Conservation (phyloP, 768 basidiomycete species). For the Neoboletus subvelutipes region DNA sequence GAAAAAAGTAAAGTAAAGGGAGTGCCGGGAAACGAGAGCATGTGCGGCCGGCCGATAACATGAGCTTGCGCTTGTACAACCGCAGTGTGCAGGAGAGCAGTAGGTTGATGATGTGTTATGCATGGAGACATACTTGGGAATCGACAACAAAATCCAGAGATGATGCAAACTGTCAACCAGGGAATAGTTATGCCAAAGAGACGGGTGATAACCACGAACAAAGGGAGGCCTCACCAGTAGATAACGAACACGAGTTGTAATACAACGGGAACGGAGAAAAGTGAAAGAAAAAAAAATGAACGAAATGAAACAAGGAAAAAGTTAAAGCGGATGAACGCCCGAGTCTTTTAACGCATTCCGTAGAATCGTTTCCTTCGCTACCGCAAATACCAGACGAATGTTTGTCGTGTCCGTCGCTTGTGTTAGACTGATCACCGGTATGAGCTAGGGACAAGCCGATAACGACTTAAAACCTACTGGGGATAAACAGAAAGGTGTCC, state of each 20-base stretch:
- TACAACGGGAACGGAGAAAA: constrained; percentile 2
- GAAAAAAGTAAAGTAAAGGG: no score
- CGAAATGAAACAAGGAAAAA: not conserved
- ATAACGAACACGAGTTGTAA: constrained; percentile 22
- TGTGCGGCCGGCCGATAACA: not conserved
- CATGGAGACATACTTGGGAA: constrained; percentile 23
- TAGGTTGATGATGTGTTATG: constrained; percentile 32
- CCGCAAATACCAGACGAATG: constrained; percentile 78
- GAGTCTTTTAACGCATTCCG: constrained; percentile 86
- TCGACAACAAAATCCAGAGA: constrained; percentile 35
- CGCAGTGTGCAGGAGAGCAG: constrained; percentile 5
- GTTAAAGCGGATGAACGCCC: constrained; percentile 74
- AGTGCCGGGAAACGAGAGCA: no score
- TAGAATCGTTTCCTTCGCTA: constrained; percentile 90
- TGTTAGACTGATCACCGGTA: constrained; percentile 52
- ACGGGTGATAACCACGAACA: not conserved
- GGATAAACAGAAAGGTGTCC: constrained; percentile 87
- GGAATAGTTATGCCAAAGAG: not conserved
- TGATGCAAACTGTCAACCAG: constrained; percentile 23
- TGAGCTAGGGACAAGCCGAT: not conserved
- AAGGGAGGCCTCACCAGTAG: constrained; percentile 24
- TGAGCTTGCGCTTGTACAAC: not conserved
- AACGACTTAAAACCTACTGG: constrained; percentile 54
- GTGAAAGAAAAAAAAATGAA: not conserved
- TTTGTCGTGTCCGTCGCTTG: constrained; percentile 90